Evolutionary conservation across 768 basidiomycete species (phyloP), one percentile per base, ranked within the genome.

Genomic region (Russula abietina): DNA sequence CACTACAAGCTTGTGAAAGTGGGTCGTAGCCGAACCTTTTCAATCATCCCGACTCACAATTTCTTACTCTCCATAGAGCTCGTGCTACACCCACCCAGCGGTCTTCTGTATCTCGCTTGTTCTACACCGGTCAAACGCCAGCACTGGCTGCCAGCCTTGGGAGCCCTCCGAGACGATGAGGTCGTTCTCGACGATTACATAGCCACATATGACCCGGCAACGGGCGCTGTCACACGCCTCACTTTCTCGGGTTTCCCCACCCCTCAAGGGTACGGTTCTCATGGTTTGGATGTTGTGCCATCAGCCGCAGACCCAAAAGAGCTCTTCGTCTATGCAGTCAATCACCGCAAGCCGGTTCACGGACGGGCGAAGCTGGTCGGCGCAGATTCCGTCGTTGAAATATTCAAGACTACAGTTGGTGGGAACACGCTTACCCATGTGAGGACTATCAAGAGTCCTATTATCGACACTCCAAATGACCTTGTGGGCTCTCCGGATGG

Each of bases 1-100:
- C 80, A n/a, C 72, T 88, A 22, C 73, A 83, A 62, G 87, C 85
- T 26, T 89, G 87, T 66, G 87, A 89, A 74, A 87, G 87, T 86
- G 68, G 28, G 80, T 71, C 5, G 14, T 51, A 52, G 16, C 56
- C 52, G 6, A 33, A n/a, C 19, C 14, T 28, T 46, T 45, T n/a
- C n/a, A n/a, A n/a, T n/a, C n/a, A 19, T 51, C 58, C 55, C 14
- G 12, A 8, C 38, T 36, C 24, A 36, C 57, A 38, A 24, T 30
- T 19, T 33, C 39, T 50, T 50, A 17, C 28, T 22, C 45, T 19
- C 2, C 36, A 26, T 63, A 88, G 86, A 87, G 69, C 70, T 82
- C 32, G 78, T 84, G 4, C 73, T 86, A n/a, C 85, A 86, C 60
- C 76, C 80, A 51, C 76, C 82, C 0, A 77, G 77, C 1, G 85